Base-by-base conservation (phyloP, 2,329 filamentous ascomycete genomes). In the Paraconiothyrium brasiliense region DNA sequence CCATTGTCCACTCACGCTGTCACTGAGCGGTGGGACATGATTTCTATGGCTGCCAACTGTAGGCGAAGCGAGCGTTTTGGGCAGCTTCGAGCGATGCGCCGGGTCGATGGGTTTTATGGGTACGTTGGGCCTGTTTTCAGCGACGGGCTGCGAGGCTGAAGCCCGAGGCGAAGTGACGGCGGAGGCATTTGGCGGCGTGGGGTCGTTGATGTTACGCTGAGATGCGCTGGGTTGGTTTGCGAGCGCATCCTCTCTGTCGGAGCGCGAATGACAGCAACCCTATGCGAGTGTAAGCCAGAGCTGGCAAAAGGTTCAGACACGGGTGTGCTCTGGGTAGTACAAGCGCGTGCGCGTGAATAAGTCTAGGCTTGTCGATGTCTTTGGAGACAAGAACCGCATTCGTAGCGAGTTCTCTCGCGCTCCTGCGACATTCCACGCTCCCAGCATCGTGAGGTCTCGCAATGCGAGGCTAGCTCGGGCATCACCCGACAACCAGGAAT, bases 171-270 rank as follows among this genome's bases (percentile, higher is more conserved):
- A 69, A 50, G 62, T 51, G n/a, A 62, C 39, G 0, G 69, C 67
- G 32, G 57, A 63, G 27, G 64, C 58, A 52, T 58, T 69, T 1
- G 57, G 46, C 34, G 72, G 68, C 2, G 73, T 75, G 0, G 71
- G 61, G 30, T 70, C 67, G 2, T 70, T 74, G 55, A 75, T 74
- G 62, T 74, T 69, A 57, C 68, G 71, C 46, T 67, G 70, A 22
- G 72, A 73, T 37, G 70, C 70, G 43, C 52, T 55, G 48, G 27
- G 32, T 51, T 58, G 44, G 39, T 22, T 49, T 5, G 47, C n/a
- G 27, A 58, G 61, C 30, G 50, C 57, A 39, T 51, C 51, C 35
- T 54, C 61, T 13, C 44, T 35, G 24, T 57, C 46, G 39, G 56
- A 11, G 22, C 61, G 58, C 30, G 61, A 63, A 30, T 16, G 8